Evolutionary conservation across 2,329 filamentous ascomycete genomes (phyloP).

Genomic region (Diaporthe citri): DNA sequence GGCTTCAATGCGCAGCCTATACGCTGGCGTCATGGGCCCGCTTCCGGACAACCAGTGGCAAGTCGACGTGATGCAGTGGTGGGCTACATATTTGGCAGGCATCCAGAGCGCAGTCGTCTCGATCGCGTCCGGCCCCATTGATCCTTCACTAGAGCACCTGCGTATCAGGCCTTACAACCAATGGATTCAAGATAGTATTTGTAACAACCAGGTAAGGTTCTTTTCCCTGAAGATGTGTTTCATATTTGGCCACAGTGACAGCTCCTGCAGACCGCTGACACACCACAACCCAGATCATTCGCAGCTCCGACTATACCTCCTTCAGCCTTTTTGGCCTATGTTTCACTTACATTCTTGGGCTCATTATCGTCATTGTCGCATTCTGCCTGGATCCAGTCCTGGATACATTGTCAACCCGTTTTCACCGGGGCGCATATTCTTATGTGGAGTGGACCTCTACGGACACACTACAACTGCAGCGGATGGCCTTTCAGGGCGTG

Average conservation of each 20-base stretch:
- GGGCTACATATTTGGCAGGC: constrained; percentile 22
- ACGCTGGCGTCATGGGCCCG: background rate
- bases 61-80: constrained; percentile 40
- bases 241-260: background rate
- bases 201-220: background rate
- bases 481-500: background rate
- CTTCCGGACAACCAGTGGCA: constrained; percentile 41
- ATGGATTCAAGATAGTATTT: constrained; percentile 6
- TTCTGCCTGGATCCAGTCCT: constrained; percentile 39
- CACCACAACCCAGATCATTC: constrained; percentile 43
- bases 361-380: constrained; percentile 39
- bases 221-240: background rate
- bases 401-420: background rate
- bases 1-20: background rate
- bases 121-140: constrained; percentile 25
- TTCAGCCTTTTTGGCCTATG: constrained; percentile 47
- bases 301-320: constrained; percentile 41
- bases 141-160: background rate
- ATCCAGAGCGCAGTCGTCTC: constrained; percentile 34
- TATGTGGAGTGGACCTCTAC: background rate
- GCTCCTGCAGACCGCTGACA: background rate
- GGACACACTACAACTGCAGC: background rate
- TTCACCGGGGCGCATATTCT: background rate
- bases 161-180: background rate
- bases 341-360: constrained; percentile 43